Evolutionary conservation across 805 yeast species (phyloP).

Genomic region (Alloascoidea hylecoeti): DNA sequence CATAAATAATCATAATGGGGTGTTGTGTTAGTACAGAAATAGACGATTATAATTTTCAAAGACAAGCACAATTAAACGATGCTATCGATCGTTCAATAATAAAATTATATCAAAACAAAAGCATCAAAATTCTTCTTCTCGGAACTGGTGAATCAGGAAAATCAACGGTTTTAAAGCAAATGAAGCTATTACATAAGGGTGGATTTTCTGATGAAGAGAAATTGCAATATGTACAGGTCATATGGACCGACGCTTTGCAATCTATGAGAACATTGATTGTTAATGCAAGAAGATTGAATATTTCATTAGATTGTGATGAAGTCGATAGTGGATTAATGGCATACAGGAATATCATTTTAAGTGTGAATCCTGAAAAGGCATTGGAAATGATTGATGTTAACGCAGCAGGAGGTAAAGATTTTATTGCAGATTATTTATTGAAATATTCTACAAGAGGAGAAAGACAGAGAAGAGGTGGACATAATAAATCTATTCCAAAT

Average conservation of each 20-base stretch:
- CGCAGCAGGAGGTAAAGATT: constrained; percentile 50
- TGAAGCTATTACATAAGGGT: constrained; percentile 72
- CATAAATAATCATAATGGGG: constrained; percentile 9
- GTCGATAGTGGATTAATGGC: constrained; percentile 30
- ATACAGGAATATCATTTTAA: constrained; percentile 34
- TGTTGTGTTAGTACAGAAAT: constrained; percentile 11
- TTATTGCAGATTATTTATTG: constrained; percentile 48
- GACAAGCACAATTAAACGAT: constrained; percentile 31
- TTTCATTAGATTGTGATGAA: constrained; percentile 51
- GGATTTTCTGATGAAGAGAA: constrained; percentile 77
- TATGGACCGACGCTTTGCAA: constrained; percentile 87
- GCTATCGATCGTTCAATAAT: constrained; percentile 10
- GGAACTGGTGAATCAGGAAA: constrained; percentile 96
- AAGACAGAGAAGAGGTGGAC: constrained; percentile 2
- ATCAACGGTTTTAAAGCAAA: constrained; percentile 82
- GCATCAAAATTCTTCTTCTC: constrained; percentile 60
- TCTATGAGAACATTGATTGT: constrained; percentile 66
- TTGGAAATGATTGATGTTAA: constrained; percentile 49
- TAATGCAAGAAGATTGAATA: constrained; percentile 58
- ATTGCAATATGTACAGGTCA: constrained; percentile 66
- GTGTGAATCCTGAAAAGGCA: constrained; percentile 45
- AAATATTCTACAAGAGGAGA: constrained; percentile 13
- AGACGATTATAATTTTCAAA: constrained; percentile 18
- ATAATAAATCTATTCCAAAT: neutral
- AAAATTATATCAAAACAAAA: constrained; percentile 35